Percentiles rank a stretch among this genome's conserved stretches.
Evolutionary conservation across 2,329 filamentous ascomycete genomes (phyloP).

Genomic region (Blastomyces gilchristii): DNA sequence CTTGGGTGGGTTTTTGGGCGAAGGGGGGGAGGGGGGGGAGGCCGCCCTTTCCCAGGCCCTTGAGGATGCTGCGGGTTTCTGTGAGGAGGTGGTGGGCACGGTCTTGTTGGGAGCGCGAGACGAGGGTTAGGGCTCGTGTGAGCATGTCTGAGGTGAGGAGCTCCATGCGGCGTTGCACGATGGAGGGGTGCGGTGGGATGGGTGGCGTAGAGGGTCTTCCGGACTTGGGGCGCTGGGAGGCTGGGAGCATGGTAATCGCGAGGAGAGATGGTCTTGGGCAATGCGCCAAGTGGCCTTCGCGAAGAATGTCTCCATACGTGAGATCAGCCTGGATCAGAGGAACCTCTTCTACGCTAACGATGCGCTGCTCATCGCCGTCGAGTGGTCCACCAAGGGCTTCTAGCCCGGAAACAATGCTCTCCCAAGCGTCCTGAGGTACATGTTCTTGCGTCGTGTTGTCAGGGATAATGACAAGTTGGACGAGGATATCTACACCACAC

Average conservation of each 20-base stretch:
- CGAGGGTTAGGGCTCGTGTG: conserved; percentile 78
- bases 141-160: conserved; percentile 96
- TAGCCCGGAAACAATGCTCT: conserved; percentile 88
- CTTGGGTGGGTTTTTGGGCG: conserved; percentile 25
- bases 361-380: conserved; percentile 75
- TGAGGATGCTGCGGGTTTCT: conserved; percentile 89
- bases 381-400: conserved; percentile 83
- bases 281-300: conserved; percentile 76
- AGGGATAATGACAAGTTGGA: conserved; percentile 84
- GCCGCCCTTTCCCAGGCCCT: conserved; percentile 89
- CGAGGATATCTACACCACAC: conserved; percentile 60
- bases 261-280: conserved; percentile 81
- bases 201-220: conserved; percentile 53
- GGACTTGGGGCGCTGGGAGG: conserved; percentile 41
- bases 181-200: conserved; percentile 87
- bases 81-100: conserved; percentile 83
- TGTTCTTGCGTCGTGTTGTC: conserved; percentile 75
- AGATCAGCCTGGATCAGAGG: conserved; percentile 92
- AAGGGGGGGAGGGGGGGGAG: conserved; percentile 68
- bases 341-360: conserved; percentile 82
- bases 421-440: conserved; percentile 88
- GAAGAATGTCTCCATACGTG: conserved; percentile 82
- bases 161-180: conserved; percentile 96
- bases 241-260: conserved; percentile 84
- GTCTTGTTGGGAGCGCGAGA: conserved; percentile 85